These are phyloP conservation scores for Aurinia saxatilis DNA, from an alignment of 345 rosid species.

Conservation along the genomic window DNA sequence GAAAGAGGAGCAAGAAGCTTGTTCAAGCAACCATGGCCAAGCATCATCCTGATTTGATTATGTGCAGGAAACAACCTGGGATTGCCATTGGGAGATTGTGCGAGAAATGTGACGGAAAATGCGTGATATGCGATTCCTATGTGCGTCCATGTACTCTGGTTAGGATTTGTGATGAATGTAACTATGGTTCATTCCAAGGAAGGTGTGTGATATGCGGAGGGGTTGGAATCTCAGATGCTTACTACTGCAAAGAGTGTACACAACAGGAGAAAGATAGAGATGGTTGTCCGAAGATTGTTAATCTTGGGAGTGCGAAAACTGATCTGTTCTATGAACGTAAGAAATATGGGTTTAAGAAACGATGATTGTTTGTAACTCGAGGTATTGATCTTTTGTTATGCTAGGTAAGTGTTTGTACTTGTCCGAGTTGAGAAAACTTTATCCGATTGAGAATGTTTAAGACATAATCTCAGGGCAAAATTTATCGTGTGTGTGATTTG, in stretches of 20 bases:
- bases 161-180: slow-evolving; percentile 69
- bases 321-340: slow-evolving; percentile 59
- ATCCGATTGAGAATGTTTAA: background rate
- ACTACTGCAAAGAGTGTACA: slow-evolving; percentile 69
- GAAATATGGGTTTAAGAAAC: slow-evolving; percentile 60
- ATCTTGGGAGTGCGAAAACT: slow-evolving; percentile 63
- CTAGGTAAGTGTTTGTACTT: background rate
- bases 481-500: background rate
- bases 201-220: slow-evolving; percentile 70
- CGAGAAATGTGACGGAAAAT: slow-evolving; percentile 63
- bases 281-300: slow-evolving; percentile 62
- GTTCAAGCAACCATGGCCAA: slow-evolving; percentile 38
- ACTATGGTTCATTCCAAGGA: slow-evolving; percentile 70
- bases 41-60: slow-evolving; percentile 74
- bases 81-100: slow-evolving; percentile 67
- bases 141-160: slow-evolving; percentile 71
- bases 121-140: slow-evolving; percentile 67
- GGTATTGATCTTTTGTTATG: background rate
- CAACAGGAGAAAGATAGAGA: slow-evolving; percentile 70
- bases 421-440: background rate
- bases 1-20: background rate
- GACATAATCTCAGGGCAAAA: background rate
- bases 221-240: slow-evolving; percentile 64
- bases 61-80: slow-evolving; percentile 75
- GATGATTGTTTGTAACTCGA: slow-evolving; percentile 3